Percentiles rank a stretch among this genome's conserved stretches.
Evolutionary conservation across 352 stramenopile species (phyloP).

Genomic region (Globisporangium apiculatum): DNA sequence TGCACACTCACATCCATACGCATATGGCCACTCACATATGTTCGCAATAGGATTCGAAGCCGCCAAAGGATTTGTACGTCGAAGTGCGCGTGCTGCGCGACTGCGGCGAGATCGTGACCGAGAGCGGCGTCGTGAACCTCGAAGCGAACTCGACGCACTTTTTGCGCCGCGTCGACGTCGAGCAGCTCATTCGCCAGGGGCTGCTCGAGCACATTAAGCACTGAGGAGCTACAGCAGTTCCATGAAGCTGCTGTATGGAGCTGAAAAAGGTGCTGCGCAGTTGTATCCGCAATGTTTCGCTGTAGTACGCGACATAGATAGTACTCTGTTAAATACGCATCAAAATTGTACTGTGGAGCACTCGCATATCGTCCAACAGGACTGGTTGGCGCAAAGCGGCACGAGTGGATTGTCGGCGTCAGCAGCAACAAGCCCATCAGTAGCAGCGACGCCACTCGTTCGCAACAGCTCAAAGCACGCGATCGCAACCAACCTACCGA

Average conservation of each 20-base stretch:
- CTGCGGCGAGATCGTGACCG: constrained; percentile 89
- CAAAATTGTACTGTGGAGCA: too few species aligned
- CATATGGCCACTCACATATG: background rate
- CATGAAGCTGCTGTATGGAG: too few species aligned
- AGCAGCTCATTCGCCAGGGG: constrained; percentile 79
- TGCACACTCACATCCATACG: background rate
- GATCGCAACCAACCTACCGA: too few species aligned
- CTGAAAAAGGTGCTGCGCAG: background rate
- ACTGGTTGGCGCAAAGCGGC: background rate
- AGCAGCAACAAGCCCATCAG: background rate
- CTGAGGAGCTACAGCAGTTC: too few species aligned
- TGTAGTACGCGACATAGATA: background rate
- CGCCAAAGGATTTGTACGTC: constrained; percentile 88
- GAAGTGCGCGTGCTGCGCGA: constrained; percentile 86
- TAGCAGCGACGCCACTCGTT: background rate
- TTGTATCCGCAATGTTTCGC: background rate
- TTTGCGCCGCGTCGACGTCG: constrained; percentile 78
- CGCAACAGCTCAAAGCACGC: background rate
- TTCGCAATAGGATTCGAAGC: constrained; percentile 56
- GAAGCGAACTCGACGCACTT: constrained; percentile 86
- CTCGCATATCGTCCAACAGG: background rate
- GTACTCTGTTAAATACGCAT: background rate
- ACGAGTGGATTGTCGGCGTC: too few species aligned
- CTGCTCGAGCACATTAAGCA: constrained; percentile 83
- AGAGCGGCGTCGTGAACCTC: constrained; percentile 85